These are phyloP conservation scores for Adansonia rubrostipa DNA, from an alignment of 441 rosid species.

Conservation along the genomic window DNA sequence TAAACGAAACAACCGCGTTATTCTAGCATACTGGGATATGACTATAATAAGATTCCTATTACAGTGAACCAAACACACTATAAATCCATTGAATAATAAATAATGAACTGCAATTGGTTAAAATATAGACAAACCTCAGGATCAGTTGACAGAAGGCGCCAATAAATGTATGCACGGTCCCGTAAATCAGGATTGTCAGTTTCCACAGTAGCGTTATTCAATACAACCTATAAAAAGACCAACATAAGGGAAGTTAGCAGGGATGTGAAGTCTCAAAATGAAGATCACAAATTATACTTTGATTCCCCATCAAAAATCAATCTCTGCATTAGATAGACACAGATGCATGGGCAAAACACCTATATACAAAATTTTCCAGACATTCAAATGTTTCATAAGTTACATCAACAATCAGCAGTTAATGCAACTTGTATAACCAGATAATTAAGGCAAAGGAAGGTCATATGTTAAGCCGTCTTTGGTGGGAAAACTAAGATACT, in stretches of 20 bases:
- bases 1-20: too few species aligned
- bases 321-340: background rate
- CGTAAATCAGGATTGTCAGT: constrained; percentile 96
- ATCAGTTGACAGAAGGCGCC: constrained; percentile 94
- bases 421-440: background rate
- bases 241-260: constrained; percentile 20
- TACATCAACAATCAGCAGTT: background rate
- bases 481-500: constrained; percentile 8
- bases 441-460: constrained; percentile 2
- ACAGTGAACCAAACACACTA: background rate
- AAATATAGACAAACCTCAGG: constrained; percentile 66
- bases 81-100: background rate
- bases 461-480: background rate
- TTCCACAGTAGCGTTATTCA: constrained; percentile 94
- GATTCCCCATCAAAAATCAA: background rate
- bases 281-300: background rate
- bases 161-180: constrained; percentile 97
- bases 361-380: background rate
- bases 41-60: too few species aligned
- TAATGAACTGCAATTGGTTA: background rate
- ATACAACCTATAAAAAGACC: constrained; percentile 64
- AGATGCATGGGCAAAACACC: background rate
- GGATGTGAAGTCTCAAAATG: constrained; percentile 9
- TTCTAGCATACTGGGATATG: too few species aligned
- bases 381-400: background rate